A percentile compares a stretch with the other conserved stretches of the same genome.
phyloP scores from a whole-genome alignment of 176 grass and related monocot species.

The Urochloa ruziziensis region DNA sequence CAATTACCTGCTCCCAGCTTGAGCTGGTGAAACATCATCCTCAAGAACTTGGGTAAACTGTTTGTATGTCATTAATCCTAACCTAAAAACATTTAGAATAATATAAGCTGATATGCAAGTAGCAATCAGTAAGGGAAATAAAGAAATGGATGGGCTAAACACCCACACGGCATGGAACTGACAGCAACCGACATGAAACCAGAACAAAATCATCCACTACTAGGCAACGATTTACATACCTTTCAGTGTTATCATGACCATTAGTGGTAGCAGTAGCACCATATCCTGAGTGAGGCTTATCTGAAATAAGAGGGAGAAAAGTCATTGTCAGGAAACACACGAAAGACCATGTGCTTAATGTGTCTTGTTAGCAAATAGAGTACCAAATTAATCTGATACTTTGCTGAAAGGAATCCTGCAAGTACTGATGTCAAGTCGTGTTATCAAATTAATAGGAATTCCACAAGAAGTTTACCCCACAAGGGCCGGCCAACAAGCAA shows the following conservation, averaged over 20 bases:
- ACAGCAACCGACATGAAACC: constrained; percentile 2
- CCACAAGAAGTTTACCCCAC: not conserved
- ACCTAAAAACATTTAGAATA: constrained; percentile 49
- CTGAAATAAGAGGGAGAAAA: constrained; percentile 43
- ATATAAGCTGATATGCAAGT: constrained; percentile 7
- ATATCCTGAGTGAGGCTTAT: constrained; percentile 55
- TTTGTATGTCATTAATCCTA: constrained; percentile 87
- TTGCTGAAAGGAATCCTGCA: not conserved
- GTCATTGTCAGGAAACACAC: not conserved
- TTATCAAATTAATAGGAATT: not conserved
- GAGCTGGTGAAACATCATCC: constrained; percentile 81
- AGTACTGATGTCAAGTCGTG: not conserved
- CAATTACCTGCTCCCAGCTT: constrained; percentile 68
- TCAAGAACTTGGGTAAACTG: constrained; percentile 82
- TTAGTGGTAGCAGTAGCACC: constrained; percentile 48
- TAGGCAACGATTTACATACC: constrained; percentile 35
- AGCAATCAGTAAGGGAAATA: not conserved
- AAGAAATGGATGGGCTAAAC: not conserved
- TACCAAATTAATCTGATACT: not conserved
- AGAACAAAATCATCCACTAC: not conserved
- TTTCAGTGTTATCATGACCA: constrained; percentile 47
- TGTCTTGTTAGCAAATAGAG: not conserved
- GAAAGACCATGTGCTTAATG: not conserved
- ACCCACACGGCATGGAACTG: not conserved
- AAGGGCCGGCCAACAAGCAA: not conserved